phyloP scores from a whole-genome alignment of 352 stramenopile genomes.

The Globisporangium barbulae region DNA sequence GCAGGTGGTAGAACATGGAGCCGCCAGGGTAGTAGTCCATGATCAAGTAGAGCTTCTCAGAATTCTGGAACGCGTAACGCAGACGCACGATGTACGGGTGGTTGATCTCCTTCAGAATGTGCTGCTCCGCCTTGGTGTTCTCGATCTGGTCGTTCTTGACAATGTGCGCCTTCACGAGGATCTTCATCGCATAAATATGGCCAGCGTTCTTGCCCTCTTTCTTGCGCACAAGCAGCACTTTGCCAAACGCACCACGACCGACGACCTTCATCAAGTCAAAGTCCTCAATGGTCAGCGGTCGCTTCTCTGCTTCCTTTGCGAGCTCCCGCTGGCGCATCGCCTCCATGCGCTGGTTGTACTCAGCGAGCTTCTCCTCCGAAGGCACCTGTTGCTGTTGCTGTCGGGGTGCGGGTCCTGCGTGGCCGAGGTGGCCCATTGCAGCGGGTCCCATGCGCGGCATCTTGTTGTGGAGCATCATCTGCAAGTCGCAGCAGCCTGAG shows the following conservation, averaged over 20 bases:
- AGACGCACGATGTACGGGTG: constrained; percentile 86
- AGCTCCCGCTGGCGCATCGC: constrained; percentile 77
- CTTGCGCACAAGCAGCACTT: constrained; percentile 93
- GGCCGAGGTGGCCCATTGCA: constrained; percentile 12
- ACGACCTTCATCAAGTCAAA: constrained; percentile 96
- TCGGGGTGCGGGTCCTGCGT: constrained; percentile 12
- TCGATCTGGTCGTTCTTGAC: constrained; percentile 94
- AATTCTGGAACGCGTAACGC: constrained; percentile 86
- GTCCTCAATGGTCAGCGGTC: constrained; percentile 86
- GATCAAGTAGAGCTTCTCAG: constrained; percentile 95
- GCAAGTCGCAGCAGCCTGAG: constrained; percentile 79
- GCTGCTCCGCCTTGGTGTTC: constrained; percentile 88
- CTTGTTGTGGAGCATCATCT: constrained; percentile 89
- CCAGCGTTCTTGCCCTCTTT: constrained; percentile 85
- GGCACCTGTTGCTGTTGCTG: constrained; percentile 20
- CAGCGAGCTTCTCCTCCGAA: constrained; percentile 59
- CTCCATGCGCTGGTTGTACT: constrained; percentile 67
- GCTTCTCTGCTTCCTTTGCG: constrained; percentile 63
- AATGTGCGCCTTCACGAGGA: constrained; percentile 91
- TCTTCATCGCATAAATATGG: constrained; percentile 94
- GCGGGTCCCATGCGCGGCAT: constrained; percentile 47
- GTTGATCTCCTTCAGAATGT: constrained; percentile 89
- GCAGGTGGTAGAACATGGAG: constrained; percentile 88
- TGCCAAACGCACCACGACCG: constrained; percentile 94
- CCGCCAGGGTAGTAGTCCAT: constrained; percentile 94